Evolutionary conservation across 106 monocot species (phyloP).

Genomic region (Dioscorea dumetorum): DNA sequence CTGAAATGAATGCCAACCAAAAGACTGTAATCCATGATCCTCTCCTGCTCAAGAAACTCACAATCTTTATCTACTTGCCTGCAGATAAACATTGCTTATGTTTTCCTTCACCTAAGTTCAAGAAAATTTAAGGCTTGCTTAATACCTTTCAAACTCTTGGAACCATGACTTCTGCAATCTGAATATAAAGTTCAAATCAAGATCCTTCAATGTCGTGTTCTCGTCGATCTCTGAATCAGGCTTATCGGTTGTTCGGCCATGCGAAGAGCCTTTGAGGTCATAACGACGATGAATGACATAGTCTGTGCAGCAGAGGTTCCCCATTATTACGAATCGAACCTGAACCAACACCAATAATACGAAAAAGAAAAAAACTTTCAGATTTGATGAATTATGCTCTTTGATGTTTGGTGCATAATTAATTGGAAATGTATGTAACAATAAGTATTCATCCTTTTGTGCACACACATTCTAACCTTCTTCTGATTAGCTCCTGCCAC

Average conservation of each 20-base stretch:
- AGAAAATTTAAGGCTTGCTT: not conserved
- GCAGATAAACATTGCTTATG: not conserved
- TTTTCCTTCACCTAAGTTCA: not conserved
- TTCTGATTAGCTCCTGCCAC: constrained; percentile 48
- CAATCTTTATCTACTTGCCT: constrained; percentile 17
- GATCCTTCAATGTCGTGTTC: constrained; percentile 33
- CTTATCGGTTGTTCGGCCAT: constrained; percentile 35
- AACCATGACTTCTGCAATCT: constrained; percentile 23
- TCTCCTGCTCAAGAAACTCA: constrained; percentile 18
- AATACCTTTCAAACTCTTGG: constrained; percentile 26
- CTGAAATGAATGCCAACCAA: constrained; percentile 20
- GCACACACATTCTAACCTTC: constrained; percentile 37
- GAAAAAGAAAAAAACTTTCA: not conserved
- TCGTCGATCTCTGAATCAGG: constrained; percentile 29
- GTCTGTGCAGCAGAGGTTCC: constrained; percentile 32
- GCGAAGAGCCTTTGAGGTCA: constrained; percentile 30
- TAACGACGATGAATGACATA: constrained; percentile 29
- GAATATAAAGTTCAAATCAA: constrained; percentile 35
- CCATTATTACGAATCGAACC: constrained; percentile 42
- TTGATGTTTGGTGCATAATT: too few relatives aligned
- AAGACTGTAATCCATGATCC: constrained; percentile 25
- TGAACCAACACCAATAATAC: constrained; percentile 1
- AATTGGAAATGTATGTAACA: too few relatives aligned
- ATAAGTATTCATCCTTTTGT: not conserved
- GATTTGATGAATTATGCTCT: not conserved